Evolutionary conservation across 805 yeast species (phyloP).

Genomic region (Vanderwaltozyma verrucispora): DNA sequence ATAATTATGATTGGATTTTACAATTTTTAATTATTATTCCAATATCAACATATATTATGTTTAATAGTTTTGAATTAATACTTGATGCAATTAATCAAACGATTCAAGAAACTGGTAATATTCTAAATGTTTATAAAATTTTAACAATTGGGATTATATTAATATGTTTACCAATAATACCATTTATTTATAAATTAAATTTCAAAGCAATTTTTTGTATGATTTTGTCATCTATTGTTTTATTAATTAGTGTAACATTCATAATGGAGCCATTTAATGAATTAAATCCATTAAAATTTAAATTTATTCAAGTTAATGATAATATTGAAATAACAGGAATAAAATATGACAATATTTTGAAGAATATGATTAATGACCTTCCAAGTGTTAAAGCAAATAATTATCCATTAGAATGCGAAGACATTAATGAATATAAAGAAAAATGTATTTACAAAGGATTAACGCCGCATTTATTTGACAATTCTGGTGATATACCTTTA

Average conservation of each 20-base stretch:
- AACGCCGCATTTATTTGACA: too few species aligned
- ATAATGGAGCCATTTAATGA: conserved; percentile 48
- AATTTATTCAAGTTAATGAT: conserved; percentile 55
- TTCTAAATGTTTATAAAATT: conserved; percentile 32
- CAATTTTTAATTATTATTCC: conserved; percentile 68
- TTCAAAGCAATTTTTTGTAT: conserved; percentile 26
- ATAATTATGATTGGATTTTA: conserved; percentile 70
- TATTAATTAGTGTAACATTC: conserved; percentile 30
- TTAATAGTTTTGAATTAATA: conserved; percentile 40
- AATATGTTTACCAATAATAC: conserved; percentile 44
- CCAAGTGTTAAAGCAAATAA: conserved; percentile 46
- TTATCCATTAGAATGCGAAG: conserved; percentile 28
- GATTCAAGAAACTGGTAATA: conserved; percentile 48
- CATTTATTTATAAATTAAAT: conserved; percentile 62
- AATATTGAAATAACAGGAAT: conserved; percentile 8
- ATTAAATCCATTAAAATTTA: conserved; percentile 56
- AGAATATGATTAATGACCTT: conserved; percentile 41
- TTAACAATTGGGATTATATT: conserved; percentile 28
- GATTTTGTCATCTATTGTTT: conserved; percentile 33
- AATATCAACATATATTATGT: conserved; percentile 43
- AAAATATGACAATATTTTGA: conserved; percentile 19
- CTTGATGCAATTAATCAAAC: conserved; percentile 62
- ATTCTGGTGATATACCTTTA: too few species aligned
- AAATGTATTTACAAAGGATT: conserved; percentile 41
- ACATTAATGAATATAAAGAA: conserved; percentile 38